Conservation (phyloP, 2,329 filamentous ascomycete genomes). For the Trichoderma atrobrunneum region DNA sequence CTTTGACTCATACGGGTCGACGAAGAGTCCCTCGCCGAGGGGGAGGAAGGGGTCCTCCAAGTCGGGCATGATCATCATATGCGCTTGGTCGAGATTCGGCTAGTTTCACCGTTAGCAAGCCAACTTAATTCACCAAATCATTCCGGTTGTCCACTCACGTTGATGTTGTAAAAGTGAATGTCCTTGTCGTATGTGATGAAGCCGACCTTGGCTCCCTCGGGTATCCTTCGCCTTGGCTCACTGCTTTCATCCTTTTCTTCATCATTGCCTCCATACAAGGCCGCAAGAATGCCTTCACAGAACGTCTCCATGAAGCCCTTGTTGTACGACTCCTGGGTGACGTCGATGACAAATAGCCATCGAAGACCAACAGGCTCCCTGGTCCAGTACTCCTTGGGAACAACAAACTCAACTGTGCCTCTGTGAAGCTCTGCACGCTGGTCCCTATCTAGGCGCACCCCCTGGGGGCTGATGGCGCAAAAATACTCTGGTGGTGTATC, state of each 20-base stretch:
- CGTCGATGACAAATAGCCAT: slow-evolving; percentile 90
- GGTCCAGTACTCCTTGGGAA: slow-evolving; percentile 98
- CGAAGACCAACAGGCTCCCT: slow-evolving; percentile 85
- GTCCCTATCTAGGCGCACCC: slow-evolving; percentile 81
- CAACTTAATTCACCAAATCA: background rate
- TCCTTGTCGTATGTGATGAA: slow-evolving; percentile 97
- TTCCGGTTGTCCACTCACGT: slow-evolving; percentile 50
- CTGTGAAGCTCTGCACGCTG: slow-evolving; percentile 85
- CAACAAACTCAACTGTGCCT: slow-evolving; percentile 92
- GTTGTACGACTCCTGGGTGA: slow-evolving; percentile 86
- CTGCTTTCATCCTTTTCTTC: slow-evolving; percentile 49
- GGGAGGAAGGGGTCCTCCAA: slow-evolving; percentile 95
- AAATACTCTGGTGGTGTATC: slow-evolving; percentile 93
- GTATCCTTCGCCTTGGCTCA: slow-evolving; percentile 58
- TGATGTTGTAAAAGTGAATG: slow-evolving; percentile 96
- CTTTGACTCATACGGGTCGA: slow-evolving; percentile 89
- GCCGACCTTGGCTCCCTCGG: slow-evolving; percentile 80
- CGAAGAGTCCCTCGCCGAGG: slow-evolving; percentile 86
- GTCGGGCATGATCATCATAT: slow-evolving; percentile 99
- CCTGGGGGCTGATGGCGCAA: slow-evolving; percentile 81
- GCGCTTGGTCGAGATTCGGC: slow-evolving; percentile 76
- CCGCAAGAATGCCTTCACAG: slow-evolving; percentile 80
- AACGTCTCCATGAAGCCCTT: slow-evolving; percentile 88
- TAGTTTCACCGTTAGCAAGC: slow-evolving; percentile 31
- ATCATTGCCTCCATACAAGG: slow-evolving; percentile 72